Conservation (phyloP, 129 eudicot genomes). For the Deinandra increscens region DNA sequence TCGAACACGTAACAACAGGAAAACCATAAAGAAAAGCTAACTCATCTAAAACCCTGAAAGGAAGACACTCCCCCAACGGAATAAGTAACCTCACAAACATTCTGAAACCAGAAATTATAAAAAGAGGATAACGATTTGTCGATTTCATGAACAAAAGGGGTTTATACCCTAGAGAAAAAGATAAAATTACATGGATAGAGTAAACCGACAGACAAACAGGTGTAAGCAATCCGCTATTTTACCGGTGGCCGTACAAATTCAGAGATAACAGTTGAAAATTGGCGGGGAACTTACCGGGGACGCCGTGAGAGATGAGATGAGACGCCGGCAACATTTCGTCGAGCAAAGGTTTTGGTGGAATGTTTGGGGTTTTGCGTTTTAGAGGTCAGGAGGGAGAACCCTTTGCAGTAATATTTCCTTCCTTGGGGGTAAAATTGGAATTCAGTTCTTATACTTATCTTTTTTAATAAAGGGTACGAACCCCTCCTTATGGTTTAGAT, state of each 20-base stretch:
- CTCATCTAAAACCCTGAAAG: slow-evolving; percentile 13
- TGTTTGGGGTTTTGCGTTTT: slow-evolving; percentile 34
- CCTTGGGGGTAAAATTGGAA: slow-evolving; percentile 19
- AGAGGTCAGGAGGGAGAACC: slow-evolving; percentile 23
- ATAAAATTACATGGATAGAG: not conserved
- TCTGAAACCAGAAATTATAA: not conserved
- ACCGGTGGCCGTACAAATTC: not conserved
- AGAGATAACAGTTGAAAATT: not conserved
- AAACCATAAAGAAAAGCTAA: slow-evolving; percentile 2
- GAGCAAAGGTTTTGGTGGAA: slow-evolving; percentile 19
- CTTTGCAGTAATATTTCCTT: slow-evolving; percentile 21
- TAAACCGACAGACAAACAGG: not conserved
- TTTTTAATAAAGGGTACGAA: too few species aligned
- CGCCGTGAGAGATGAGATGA: slow-evolving; percentile 32
- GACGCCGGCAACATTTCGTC: slow-evolving; percentile 42
- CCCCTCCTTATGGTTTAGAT: too few species aligned
- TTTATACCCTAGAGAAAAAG: not conserved
- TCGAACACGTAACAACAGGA: slow-evolving; percentile 22
- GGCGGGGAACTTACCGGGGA: slow-evolving; percentile 28
- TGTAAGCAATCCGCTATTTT: not conserved
- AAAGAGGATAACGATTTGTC: slow-evolving; percentile 2
- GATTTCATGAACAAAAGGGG: slow-evolving; percentile 7
- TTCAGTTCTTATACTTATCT: not conserved
- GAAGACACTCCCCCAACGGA: not conserved
- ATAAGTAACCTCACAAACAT: not conserved